Percentiles rank a stretch among this genome's conserved stretches.
These are phyloP conservation scores for Starmerella riodocensis DNA, from an alignment of 805 yeast species.

Conservation along the genomic window DNA sequence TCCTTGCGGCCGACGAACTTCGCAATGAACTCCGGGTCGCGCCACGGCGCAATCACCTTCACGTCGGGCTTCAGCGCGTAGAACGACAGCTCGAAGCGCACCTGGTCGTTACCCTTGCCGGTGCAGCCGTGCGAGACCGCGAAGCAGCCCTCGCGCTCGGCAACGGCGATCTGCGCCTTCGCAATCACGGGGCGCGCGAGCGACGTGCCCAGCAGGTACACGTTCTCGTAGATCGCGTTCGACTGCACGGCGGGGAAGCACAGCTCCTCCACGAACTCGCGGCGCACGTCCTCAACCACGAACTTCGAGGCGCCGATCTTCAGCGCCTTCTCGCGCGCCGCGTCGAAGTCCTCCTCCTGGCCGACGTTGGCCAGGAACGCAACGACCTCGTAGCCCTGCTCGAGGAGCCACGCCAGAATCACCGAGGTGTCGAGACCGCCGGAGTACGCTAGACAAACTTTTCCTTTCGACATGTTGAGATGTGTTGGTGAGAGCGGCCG, in stretches of 20 bases:
- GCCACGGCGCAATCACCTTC: slow-evolving; percentile 97
- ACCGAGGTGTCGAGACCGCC: slow-evolving; percentile 98
- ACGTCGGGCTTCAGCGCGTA: slow-evolving; percentile 98
- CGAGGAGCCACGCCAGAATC: slow-evolving; percentile 94
- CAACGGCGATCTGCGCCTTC: slow-evolving; percentile 93
- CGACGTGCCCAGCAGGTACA: slow-evolving; percentile 91
- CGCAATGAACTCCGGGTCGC: slow-evolving; percentile 87
- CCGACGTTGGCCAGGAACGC: slow-evolving; percentile 98
- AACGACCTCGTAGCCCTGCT: slow-evolving; percentile 94
- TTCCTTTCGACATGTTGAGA: slow-evolving; percentile 76
- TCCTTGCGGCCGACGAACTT: slow-evolving; percentile 98
- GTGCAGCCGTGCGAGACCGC: slow-evolving; percentile 99
- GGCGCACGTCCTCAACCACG: slow-evolving; percentile 86
- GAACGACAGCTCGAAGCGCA: slow-evolving; percentile 91
- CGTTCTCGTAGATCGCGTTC: slow-evolving; percentile 96
- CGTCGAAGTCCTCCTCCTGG: slow-evolving; percentile 98
- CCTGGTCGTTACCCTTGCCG: slow-evolving; percentile 99
- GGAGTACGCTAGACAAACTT: slow-evolving; percentile 97
- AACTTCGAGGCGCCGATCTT: slow-evolving; percentile 95
- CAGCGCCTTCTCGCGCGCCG: slow-evolving; percentile 89
- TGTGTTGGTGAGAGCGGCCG: no score
- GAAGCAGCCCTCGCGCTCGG: slow-evolving; percentile 93
- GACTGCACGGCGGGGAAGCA: slow-evolving; percentile 94
- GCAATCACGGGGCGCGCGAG: slow-evolving; percentile 98
- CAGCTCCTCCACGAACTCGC: slow-evolving; percentile 85